A percentile compares a stretch with the other conserved stretches of the same genome.
Conservation (phyloP, 2,329 filamentous ascomycete genomes). For the Aschersonia sp. region DNA sequence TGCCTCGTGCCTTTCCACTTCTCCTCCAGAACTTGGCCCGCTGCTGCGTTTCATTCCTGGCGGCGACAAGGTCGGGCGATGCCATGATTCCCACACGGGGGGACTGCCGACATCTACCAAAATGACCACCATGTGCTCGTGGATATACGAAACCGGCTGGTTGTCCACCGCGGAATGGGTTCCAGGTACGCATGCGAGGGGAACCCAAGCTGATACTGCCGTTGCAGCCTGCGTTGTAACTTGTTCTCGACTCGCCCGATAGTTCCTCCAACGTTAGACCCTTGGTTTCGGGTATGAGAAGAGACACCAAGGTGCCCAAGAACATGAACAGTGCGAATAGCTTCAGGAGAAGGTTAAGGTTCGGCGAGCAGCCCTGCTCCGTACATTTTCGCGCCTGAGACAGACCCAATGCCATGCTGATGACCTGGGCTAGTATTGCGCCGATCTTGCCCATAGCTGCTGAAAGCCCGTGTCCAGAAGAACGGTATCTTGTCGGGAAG, state of each 20-base stretch:
- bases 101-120: conserved; percentile 13
- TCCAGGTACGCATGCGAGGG: conserved; percentile 21
- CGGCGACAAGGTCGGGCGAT: conserved; percentile 22
- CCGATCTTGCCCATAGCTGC: conserved; percentile 55
- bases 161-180: conserved; percentile 33
- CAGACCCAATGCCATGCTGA: conserved; percentile 40
- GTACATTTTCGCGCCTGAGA: conserved; percentile 19
- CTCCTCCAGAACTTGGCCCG: conserved; percentile 15
- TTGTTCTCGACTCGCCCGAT: conserved; percentile 50
- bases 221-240: conserved; percentile 35
- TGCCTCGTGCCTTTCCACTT: conserved; percentile 13
- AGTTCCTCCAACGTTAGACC: conserved; percentile 59
- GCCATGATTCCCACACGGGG: conserved; percentile 27
- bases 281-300: conserved; percentile 69
- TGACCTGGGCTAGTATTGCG: conserved; percentile 51
- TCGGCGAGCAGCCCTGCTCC: conserved; percentile 34
- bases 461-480: conserved; percentile 48
- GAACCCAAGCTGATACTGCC: conserved; percentile 27
- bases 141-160: conserved; percentile 37
- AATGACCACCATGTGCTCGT: conserved; percentile 13
- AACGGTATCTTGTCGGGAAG: conserved; percentile 49
- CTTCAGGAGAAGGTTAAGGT: conserved; percentile 61
- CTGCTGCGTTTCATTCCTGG: conserved; percentile 8
- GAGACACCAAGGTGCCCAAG: conserved; percentile 49
- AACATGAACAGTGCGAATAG: conserved; percentile 76